Evolutionary conservation across 2,329 filamentous ascomycete species (phyloP).

Genomic region (Parafenestella ontariensis): DNA sequence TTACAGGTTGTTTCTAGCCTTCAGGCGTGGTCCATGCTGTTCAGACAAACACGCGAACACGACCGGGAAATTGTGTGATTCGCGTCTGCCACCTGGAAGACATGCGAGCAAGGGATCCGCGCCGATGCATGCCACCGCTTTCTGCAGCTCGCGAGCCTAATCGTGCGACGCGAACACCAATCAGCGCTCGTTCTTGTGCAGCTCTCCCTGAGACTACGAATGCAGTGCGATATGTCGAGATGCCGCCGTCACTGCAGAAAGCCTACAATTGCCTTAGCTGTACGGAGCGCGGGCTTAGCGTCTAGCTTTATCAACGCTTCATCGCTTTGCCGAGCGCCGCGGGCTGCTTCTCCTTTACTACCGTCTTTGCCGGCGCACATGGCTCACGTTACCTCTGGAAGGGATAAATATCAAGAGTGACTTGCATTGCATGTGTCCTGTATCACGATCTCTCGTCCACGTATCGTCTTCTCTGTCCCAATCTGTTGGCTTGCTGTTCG

Average conservation of each 20-base stretch:
- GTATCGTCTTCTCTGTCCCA: conserved; percentile 28
- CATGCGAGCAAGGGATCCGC: conserved; percentile 38
- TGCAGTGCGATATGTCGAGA: conserved; percentile 43
- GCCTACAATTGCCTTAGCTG: conserved; percentile 35
- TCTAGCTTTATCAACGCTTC: conserved; percentile 20
- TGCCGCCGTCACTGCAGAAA: conserved; percentile 39
- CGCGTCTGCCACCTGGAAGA: conserved; percentile 27
- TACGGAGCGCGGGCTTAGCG: conserved; percentile 24
- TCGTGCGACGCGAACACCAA: conserved; percentile 38
- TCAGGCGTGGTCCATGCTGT: conserved; percentile 22
- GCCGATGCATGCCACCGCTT: conserved; percentile 43
- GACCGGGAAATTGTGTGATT: conserved; percentile 26
- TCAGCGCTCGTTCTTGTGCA: conserved; percentile 24
- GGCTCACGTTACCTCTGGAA: conserved; percentile 36
- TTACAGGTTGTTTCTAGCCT: conserved; percentile 7
- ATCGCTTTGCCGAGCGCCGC: conserved; percentile 28
- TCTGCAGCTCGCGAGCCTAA: conserved; percentile 30
- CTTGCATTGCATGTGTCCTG: conserved; percentile 45
- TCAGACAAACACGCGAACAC: conserved; percentile 15
- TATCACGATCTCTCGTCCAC: conserved; percentile 31
- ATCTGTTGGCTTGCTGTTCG: conserved; percentile 19
- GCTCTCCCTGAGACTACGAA: conserved; percentile 30
- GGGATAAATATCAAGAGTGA: conserved; percentile 43
- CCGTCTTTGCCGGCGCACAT: conserved; percentile 40
- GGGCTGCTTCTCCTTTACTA: conserved; percentile 25